Conservation (phyloP, 371 early-diverging fungal genomes). For the Mucor racemosus region DNA sequence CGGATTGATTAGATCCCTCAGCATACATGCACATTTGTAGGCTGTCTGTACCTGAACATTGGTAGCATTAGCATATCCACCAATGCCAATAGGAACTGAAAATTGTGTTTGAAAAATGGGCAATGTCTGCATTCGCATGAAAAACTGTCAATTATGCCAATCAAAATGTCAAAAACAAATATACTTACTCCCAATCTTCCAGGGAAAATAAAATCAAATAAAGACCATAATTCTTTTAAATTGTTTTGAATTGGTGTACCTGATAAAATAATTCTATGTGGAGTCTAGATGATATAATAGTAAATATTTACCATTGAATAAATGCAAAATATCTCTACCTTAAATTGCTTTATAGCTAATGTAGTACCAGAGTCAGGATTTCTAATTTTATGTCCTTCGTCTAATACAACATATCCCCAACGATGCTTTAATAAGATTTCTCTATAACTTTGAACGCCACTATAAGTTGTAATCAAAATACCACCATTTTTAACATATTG, state of each 20-base stretch:
- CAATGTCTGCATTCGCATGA: constrained; percentile 57
- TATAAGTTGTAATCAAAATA: constrained; percentile 88
- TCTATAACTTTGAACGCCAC: constrained; percentile 76
- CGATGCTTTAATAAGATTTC: constrained; percentile 64
- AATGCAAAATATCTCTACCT: constrained; percentile 27
- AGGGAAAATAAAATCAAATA: constrained; percentile 96
- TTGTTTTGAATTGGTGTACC: constrained; percentile 99
- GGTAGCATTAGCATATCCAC: constrained; percentile 92
- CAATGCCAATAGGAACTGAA: constrained; percentile 88
- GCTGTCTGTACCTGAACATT: constrained; percentile 90
- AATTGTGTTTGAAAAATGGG: constrained; percentile 94
- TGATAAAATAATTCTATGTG: constrained; percentile 88
- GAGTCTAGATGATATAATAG: constrained; percentile 58
- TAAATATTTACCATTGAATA: neutral
- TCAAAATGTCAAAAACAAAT: neutral
- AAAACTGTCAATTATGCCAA: too few relatives aligned
- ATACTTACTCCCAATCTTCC: constrained; percentile 85
- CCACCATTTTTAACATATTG: constrained; percentile 62
- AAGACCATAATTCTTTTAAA: constrained; percentile 95
- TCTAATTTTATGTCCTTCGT: constrained; percentile 98
- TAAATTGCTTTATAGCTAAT: constrained; percentile 81
- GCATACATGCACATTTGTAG: constrained; percentile 87
- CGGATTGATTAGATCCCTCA: constrained; percentile 93
- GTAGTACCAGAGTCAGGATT: constrained; percentile 95
- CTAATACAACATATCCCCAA: constrained; percentile 94